Base-by-base conservation (phyloP, 1,284 basidiomycete genomes). In the Exsudoporus floridanus region DNA sequence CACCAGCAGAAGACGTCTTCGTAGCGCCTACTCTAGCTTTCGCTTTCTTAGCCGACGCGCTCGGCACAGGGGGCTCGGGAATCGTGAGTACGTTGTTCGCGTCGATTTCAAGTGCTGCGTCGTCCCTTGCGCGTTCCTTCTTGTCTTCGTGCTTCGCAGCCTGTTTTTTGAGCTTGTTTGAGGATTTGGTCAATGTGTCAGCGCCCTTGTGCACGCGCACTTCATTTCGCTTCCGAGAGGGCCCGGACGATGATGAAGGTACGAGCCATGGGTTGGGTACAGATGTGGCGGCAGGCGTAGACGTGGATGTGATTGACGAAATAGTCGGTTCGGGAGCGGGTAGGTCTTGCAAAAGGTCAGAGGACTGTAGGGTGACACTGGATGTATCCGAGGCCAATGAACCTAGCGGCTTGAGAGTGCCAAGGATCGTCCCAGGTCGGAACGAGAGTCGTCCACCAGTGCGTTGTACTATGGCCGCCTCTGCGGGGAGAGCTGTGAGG, bases 21-120 rank as follows among this genome's bases (percentile, higher is more conserved):
- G 36, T 5, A 0, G 4, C 47, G 19, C 41, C 59, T 48, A 37
- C 46, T 47, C 46, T 43, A 7, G 55, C 33, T 47, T 43, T 48
- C 6, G 53, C 23, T 57, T 64, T 62, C 49, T 52, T 52, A 2
- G 41, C 48, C 47, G 56, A 56, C 19, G 34, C 27, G 35, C 50
- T 55, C 0, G 55, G 37, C 3, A 50, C 46, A 12, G 63, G 45
- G 30, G 59, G 39, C 19, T 52, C 56, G 31, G 56, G 54, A 30
- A 80, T 56, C 1, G 71, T 72, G 44, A 90, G 69, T 14, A 82
- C 74, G 27, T 79, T 74, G 52, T 82, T 75, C 53, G 83, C 63
- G 9, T 82, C 79, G 53, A 97, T 89, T 59, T 94, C 92, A 18
- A 96, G 82, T 5, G 72, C 69, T 0, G 88, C 90, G 58, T 95